Percentiles rank a stretch among this genome's conserved stretches.
Evolutionary conservation across 768 basidiomycete species (phyloP).

Genomic region (Russula sp.): DNA sequence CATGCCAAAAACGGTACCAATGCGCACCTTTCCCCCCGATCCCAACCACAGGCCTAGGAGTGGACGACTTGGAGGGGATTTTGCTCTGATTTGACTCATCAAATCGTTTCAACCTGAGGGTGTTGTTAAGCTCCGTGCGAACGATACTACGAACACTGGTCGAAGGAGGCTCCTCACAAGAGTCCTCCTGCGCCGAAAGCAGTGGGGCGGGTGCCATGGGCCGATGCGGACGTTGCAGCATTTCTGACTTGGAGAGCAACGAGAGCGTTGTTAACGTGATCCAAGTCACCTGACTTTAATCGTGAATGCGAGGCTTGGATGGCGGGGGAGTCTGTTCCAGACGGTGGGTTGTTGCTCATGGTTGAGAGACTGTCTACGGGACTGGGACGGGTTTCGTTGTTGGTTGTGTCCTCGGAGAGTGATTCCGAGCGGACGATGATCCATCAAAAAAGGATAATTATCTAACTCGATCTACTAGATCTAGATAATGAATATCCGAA

Average conservation of each 20-base stretch:
- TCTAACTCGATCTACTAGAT: not conserved
- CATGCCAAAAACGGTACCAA: not conserved
- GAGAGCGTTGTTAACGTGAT: conserved; percentile 7
- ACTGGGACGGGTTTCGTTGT: not conserved
- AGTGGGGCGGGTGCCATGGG: conserved; percentile 1
- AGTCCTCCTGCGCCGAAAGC: conserved; percentile 68
- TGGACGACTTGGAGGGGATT: conserved; percentile 63
- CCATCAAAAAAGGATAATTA: not conserved
- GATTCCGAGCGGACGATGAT: no score
- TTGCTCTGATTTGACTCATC: conserved; percentile 70
- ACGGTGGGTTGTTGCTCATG: conserved; percentile 1
- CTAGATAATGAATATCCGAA: conserved; percentile 55
- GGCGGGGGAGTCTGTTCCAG: not conserved
- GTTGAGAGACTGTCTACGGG: not conserved
- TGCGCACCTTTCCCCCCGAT: conserved; percentile 78
- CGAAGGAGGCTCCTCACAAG: conserved; percentile 43
- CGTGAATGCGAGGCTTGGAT: not conserved
- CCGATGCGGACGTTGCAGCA: not conserved
- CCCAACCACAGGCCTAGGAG: conserved; percentile 77
- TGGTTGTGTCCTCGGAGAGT: no score
- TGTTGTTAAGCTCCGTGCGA: not conserved
- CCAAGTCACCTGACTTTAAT: conserved; percentile 6
- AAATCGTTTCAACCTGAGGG: conserved; percentile 64
- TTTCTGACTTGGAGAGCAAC: conserved; percentile 5
- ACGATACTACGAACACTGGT: not conserved